Base-by-base conservation (phyloP, 2,329 filamentous ascomycete genomes). In the Ceratocystiopsis brevicomis region DNA sequence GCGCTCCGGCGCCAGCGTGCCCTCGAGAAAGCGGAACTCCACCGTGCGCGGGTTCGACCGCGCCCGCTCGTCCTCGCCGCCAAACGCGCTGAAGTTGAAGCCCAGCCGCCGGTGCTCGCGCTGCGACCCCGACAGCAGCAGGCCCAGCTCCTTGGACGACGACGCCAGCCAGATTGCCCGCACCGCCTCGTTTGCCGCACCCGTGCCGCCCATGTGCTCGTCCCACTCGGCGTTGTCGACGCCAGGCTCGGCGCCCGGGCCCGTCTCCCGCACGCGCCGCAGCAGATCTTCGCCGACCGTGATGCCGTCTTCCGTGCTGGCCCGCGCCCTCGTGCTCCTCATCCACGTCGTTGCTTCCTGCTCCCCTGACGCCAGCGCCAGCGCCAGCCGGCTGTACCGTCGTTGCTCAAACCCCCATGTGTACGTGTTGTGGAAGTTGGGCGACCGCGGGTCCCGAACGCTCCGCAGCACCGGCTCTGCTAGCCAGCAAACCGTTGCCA, bases 61-160 rank as follows among this genome's bases (percentile, higher is more conserved):
- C 1, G 59, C 54, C 2, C 57, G 51, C 37, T 58, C 58, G 44
- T 60, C 58, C 39, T 61, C 59, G 25, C 53, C 49, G 2, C 56
- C 59, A 38, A 62, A 60, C 1, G 58, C 55, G 45, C 59, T 59
- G 39, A 63, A 63, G 49, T 63, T 63, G 53, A 62, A 61, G 2
- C 61, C 60, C 3, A 63, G 56, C 6, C 60, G 56, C 0, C 59
- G 54, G 48, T 59, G 56, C 43, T 53, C 53, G 33, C 50, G 53
- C 32, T 52, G 51, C 1, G 52, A 45, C 0, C 61, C 60, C 1
- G 60, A 61, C 13, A 64, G 52, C 21, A 63, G 50, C 39, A 47
- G 49, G 9, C 59, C 61, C 6, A 63, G 54, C 38, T 60, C 52
- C 3, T 47, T 37, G 33, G 56, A 49, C 0, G 56, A 55, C 1